These are phyloP conservation scores for Telfairia occidentalis DNA, from an alignment of 331 rosid genomes.

Conservation along the genomic window DNA sequence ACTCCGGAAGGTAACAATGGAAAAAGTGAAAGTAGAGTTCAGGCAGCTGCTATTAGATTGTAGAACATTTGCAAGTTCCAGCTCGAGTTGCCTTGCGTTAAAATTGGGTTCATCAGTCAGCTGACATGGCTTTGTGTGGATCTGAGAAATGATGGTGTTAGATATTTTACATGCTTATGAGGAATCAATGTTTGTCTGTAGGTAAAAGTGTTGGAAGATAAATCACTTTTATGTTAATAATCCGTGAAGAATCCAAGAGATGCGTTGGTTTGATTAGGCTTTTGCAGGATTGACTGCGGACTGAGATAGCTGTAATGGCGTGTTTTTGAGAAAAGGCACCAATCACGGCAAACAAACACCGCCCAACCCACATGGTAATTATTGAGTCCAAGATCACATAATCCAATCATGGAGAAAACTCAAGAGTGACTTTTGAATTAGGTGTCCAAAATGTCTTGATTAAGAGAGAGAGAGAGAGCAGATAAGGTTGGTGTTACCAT, in stretches of 20 bases:
- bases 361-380: not conserved
- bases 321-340: not conserved
- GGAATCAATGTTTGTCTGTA: not conserved
- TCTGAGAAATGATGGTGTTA: not conserved
- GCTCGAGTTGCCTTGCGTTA: not conserved
- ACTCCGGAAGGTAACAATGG: not conserved
- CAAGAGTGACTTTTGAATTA: not conserved
- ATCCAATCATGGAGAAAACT: not conserved
- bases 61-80: not conserved
- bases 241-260: not conserved
- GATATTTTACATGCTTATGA: not conserved
- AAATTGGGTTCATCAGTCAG: not conserved
- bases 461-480: not conserved
- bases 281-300: not conserved
- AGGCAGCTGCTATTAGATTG: not conserved
- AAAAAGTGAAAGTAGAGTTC: not conserved
- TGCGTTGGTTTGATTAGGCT: not conserved
- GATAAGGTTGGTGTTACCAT: not conserved
- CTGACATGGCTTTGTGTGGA: not conserved
- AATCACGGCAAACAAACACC: conserved; percentile 8
- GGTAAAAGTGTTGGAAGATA: not conserved
- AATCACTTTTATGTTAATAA: not conserved
- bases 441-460: not conserved
- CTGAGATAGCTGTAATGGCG: not conserved
- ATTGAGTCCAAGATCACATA: not conserved